A percentile compares a stretch with the other conserved stretches of the same genome.
These are phyloP conservation scores for Pythium biforme DNA, from an alignment of 352 stramenopile species.

Conservation along the genomic window DNA sequence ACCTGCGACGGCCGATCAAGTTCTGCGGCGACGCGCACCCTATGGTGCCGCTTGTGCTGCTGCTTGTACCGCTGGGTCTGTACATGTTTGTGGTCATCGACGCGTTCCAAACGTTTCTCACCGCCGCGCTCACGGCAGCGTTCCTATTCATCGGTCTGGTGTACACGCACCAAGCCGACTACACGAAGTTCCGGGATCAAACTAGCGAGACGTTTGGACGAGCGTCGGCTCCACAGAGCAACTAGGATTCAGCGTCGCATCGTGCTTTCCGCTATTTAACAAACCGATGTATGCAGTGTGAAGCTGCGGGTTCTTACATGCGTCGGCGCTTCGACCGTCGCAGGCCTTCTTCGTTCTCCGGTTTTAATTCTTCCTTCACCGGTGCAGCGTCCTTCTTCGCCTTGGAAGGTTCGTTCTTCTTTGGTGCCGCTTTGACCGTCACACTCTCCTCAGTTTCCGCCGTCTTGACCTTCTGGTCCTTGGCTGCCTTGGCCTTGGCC, in stretches of 20 bases:
- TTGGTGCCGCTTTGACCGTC: slow-evolving; percentile 4
- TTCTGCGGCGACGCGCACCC: slow-evolving; percentile 38
- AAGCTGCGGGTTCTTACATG: no score
- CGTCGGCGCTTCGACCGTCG: slow-evolving; percentile 47
- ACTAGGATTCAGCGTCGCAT: no score
- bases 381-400: slow-evolving; percentile 17
- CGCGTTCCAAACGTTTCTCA: slow-evolving; percentile 45
- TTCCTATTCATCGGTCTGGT: slow-evolving; percentile 57
- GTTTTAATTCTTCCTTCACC: slow-evolving; percentile 15
- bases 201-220: neutral
- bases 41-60: slow-evolving; percentile 32
- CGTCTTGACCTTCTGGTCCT: slow-evolving; percentile 18
- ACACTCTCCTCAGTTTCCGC: slow-evolving; percentile 6
- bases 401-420: neutral
- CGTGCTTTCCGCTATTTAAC: neutral
- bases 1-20: slow-evolving; percentile 39
- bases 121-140: slow-evolving; percentile 34
- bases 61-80: slow-evolving; percentile 36
- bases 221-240: neutral
- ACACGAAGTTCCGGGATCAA: slow-evolving; percentile 37
- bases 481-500: slow-evolving; percentile 31
- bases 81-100: slow-evolving; percentile 37
- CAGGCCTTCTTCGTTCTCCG: slow-evolving; percentile 11
- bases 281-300: no score
- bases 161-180: slow-evolving; percentile 48